Percentiles rank a stretch among this genome's conserved stretches.
Evolutionary conservation across 2,329 filamentous ascomycete genomes (phyloP).

Genomic region (Fusarium albidum): DNA sequence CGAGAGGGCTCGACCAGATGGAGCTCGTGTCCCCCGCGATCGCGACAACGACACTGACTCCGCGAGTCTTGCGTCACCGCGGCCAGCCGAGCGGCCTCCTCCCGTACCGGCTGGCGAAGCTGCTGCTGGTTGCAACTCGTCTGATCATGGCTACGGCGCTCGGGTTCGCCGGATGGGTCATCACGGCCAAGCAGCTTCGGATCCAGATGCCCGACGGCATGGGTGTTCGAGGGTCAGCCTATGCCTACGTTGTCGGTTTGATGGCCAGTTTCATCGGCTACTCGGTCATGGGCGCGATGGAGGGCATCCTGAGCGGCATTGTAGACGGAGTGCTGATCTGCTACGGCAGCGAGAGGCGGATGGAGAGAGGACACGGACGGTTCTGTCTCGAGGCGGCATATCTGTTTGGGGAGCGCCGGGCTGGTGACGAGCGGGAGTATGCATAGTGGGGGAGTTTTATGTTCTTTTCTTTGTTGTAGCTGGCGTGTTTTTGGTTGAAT

Average conservation of each 20-base stretch:
- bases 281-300: slow-evolving; percentile 90
- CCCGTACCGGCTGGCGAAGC: slow-evolving; percentile 89
- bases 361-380: slow-evolving; percentile 71
- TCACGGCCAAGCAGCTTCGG: slow-evolving; percentile 81
- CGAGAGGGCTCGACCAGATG: slow-evolving; percentile 82
- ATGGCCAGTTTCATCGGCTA: slow-evolving; percentile 95
- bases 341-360: slow-evolving; percentile 87
- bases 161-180: slow-evolving; percentile 96
- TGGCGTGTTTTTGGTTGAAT: slow-evolving; percentile 26
- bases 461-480: slow-evolving; percentile 18
- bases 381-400: slow-evolving; percentile 94
- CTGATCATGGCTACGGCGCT: slow-evolving; percentile 90
- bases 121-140: slow-evolving; percentile 88
- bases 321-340: slow-evolving; percentile 91
- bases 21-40: slow-evolving; percentile 77
- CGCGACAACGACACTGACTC: slow-evolving; percentile 76
- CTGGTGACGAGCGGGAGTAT: slow-evolving; percentile 41
- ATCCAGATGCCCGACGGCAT: slow-evolving; percentile 63
- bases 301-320: slow-evolving; percentile 85
- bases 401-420: slow-evolving; percentile 76
- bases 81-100: slow-evolving; percentile 67
- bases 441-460: slow-evolving; percentile 29
- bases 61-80: slow-evolving; percentile 56
- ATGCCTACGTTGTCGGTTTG: slow-evolving; percentile 92
- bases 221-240: slow-evolving; percentile 79